Evolutionary conservation across 225 moss, liverwort and hornwort species (phyloP).

Genomic region (Bryoerythrophyllum caledonicum): DNA sequence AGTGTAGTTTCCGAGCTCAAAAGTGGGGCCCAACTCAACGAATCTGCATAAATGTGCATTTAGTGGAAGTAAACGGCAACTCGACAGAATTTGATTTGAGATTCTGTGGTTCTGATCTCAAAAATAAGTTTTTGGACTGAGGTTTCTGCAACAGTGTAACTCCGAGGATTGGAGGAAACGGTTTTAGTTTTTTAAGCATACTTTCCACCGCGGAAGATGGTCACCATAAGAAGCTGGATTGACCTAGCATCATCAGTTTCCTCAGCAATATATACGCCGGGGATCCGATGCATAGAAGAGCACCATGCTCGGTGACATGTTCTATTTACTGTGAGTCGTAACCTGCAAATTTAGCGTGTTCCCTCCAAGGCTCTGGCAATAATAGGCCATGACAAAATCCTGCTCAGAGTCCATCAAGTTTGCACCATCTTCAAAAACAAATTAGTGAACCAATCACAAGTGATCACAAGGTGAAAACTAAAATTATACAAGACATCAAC

Average conservation of each 20-base stretch:
- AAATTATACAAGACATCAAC: no score
- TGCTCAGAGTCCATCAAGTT: no score
- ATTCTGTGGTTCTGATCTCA: constrained; percentile 31
- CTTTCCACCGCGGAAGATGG: background rate
- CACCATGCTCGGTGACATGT: background rate
- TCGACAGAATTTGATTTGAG: constrained; percentile 9
- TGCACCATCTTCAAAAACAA: no score
- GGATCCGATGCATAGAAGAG: background rate
- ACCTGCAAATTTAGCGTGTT: background rate
- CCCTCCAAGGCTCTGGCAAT: background rate
- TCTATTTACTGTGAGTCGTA: background rate
- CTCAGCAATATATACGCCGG: background rate
- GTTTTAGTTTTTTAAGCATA: background rate
- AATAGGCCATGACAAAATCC: background rate
- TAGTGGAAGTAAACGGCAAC: constrained; percentile 29
- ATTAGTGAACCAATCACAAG: no score
- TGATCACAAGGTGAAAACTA: no score
- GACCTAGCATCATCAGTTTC: constrained; percentile 1
- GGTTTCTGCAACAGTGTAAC: constrained; percentile 34
- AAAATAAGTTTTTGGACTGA: constrained; percentile 26
- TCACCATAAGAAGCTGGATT: background rate
- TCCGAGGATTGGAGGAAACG: background rate
- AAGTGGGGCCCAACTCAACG: constrained; percentile 32
- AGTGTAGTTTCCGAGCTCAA: background rate
- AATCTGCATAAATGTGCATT: constrained; percentile 32